A percentile compares a stretch with the other conserved stretches of the same genome.
These are phyloP conservation scores for Huntiella savannae DNA, from an alignment of 2,329 filamentous ascomycete genomes.

Conservation along the genomic window DNA sequence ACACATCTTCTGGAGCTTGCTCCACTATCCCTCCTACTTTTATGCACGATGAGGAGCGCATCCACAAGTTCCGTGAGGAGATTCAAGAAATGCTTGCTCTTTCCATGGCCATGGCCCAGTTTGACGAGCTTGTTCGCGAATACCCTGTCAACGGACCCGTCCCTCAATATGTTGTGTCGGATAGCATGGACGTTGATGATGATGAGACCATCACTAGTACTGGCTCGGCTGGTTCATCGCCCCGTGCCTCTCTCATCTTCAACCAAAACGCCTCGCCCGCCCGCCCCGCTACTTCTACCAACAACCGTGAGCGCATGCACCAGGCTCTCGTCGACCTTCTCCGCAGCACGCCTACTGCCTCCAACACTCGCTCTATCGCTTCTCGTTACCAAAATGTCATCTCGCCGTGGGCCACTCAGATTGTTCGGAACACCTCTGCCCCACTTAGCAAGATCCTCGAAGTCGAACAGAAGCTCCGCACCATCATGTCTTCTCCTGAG, in stretches of 20 bases:
- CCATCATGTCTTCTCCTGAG: conserved; percentile 23
- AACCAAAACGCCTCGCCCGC: conserved; percentile 10
- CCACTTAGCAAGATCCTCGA: conserved; percentile 27
- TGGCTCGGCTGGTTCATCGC: conserved; percentile 31
- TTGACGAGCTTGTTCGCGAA: conserved; percentile 24
- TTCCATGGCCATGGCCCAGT: conserved; percentile 43
- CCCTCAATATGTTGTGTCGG: not conserved
- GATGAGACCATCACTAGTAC: conserved; percentile 30
- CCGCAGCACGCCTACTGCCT: conserved; percentile 27
- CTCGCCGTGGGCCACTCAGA: conserved; percentile 35
- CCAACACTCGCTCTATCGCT: conserved; percentile 15
- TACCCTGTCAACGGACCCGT: not conserved
- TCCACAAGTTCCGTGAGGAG: conserved; percentile 40
- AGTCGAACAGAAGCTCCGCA: conserved; percentile 30
- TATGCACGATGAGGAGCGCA: conserved; percentile 44
- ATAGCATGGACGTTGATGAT: conserved; percentile 20
- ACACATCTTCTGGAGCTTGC: not conserved
- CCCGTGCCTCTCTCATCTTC: conserved; percentile 24
- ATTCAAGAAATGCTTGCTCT: conserved; percentile 43
- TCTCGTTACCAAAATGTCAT: conserved; percentile 34
- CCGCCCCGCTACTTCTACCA: conserved; percentile 20
- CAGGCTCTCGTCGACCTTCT: conserved; percentile 34
- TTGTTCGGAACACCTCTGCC: conserved; percentile 36
- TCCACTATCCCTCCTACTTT: conserved; percentile 36
- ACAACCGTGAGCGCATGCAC: conserved; percentile 30